These are phyloP conservation scores for Ustilago bromivora DNA, from an alignment of 1,284 basidiomycete genomes.

Conservation along the genomic window DNA sequence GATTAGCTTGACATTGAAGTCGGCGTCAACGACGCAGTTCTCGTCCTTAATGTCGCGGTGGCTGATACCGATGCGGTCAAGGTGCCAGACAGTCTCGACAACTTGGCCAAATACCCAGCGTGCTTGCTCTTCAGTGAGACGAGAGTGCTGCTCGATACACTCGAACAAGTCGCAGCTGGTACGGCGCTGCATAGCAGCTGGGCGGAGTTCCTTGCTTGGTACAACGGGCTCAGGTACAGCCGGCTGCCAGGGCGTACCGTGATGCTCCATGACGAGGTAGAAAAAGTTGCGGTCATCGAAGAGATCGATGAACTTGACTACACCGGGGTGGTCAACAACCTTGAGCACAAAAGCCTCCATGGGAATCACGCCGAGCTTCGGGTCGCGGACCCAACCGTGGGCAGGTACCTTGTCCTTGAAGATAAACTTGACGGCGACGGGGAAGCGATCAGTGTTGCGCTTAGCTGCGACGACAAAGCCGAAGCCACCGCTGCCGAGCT, in stretches of 20 bases:
- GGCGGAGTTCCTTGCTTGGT: constrained; percentile 22
- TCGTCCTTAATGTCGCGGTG: constrained; percentile 96
- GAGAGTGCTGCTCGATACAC: constrained; percentile 88
- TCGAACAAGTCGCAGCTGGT: constrained; percentile 91
- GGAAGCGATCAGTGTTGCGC: constrained; percentile 73
- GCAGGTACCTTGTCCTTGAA: constrained; percentile 84
- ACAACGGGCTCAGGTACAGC: constrained; percentile 24
- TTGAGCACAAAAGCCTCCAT: constrained; percentile 83
- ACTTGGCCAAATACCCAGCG: constrained; percentile 87
- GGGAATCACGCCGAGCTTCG: constrained; percentile 74
- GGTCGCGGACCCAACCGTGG: constrained; percentile 81
- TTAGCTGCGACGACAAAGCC: constrained; percentile 79
- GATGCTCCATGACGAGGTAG: constrained; percentile 91
- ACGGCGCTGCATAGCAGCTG: constrained; percentile 75
- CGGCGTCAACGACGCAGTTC: constrained; percentile 81
- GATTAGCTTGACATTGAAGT: constrained; percentile 81
- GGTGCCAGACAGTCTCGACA: constrained; percentile 83
- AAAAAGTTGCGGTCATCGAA: constrained; percentile 86
- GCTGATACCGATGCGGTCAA: constrained; percentile 81
- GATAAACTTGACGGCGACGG: constrained; percentile 93
- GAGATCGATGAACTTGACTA: constrained; percentile 84
- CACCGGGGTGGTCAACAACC: constrained; percentile 80
- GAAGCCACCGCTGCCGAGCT: constrained; percentile 89
- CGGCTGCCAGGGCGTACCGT: constrained; percentile 83
- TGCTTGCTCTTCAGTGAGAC: constrained; percentile 82